These are phyloP conservation scores for Platanthera guangdongensis DNA, from an alignment of 106 monocot species.

Conservation along the genomic window DNA sequence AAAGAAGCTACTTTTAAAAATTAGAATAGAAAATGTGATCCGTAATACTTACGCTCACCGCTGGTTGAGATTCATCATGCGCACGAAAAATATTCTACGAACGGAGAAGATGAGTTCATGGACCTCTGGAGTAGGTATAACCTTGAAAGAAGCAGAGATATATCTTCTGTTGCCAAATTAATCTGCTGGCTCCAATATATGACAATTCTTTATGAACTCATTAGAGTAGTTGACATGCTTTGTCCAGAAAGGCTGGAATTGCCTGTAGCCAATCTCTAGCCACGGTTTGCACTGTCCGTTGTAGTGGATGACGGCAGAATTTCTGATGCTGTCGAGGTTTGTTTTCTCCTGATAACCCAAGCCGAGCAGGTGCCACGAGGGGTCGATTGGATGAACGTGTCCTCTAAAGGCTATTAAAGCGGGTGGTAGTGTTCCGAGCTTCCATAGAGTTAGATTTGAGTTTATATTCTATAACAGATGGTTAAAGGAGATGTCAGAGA, in stretches of 20 bases:
- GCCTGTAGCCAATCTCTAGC: constrained; percentile 83
- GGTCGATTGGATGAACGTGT: constrained; percentile 72
- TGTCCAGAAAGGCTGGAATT: constrained; percentile 79
- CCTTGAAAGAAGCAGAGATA: too few relatives aligned
- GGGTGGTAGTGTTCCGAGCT: constrained; percentile 88
- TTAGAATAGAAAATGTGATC: too few relatives aligned
- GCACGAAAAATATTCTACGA: too few relatives aligned
- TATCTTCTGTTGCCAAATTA: not conserved
- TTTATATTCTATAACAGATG: constrained; percentile 61
- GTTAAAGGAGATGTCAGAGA: not conserved
- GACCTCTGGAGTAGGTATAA: too few relatives aligned
- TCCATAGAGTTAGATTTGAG: constrained; percentile 84
- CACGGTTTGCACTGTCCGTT: constrained; percentile 93
- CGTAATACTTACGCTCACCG: too few relatives aligned
- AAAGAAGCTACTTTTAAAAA: too few relatives aligned
- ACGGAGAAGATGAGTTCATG: too few relatives aligned
- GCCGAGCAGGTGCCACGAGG: constrained; percentile 91
- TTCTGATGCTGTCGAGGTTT: constrained; percentile 30
- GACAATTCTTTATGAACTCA: constrained; percentile 76
- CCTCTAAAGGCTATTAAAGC: constrained; percentile 83
- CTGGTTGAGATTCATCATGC: too few relatives aligned
- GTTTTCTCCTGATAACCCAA: constrained; percentile 90
- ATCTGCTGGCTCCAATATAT: constrained; percentile 72
- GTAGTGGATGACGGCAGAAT: constrained; percentile 86
- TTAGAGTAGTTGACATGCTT: constrained; percentile 87